phyloP scores from a whole-genome alignment of 129 eudicot species.

The Chrysanthemum seticuspe region DNA sequence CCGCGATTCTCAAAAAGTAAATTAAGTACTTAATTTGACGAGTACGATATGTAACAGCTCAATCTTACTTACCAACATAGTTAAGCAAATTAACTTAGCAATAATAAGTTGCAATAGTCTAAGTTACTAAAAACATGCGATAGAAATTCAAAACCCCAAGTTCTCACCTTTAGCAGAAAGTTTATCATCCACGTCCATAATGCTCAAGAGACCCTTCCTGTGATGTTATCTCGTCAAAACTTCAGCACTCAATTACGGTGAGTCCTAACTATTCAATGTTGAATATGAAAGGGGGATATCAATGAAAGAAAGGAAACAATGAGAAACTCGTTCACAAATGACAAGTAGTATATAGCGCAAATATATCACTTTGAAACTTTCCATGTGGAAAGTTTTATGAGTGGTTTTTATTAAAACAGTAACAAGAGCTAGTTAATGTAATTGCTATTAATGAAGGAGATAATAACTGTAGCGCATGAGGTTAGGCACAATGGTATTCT shows the following conservation, averaged over 20 bases:
- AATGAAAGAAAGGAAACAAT: neutral
- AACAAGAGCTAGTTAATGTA: neutral
- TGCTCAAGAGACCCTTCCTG: conserved; percentile 35
- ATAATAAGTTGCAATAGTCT: neutral
- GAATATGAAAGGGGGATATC: neutral
- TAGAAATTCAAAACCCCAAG: conserved; percentile 8
- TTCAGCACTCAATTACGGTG: conserved; percentile 19
- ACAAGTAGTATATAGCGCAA: neutral
- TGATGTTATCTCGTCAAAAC: conserved; percentile 24
- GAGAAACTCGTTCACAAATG: neutral
- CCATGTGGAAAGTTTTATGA: neutral
- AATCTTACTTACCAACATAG: neutral
- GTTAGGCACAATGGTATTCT: too few species aligned
- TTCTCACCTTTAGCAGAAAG: conserved; percentile 41
- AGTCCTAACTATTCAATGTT: conserved; percentile 9
- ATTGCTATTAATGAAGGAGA: too few species aligned
- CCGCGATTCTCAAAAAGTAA: neutral
- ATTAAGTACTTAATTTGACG: conserved; percentile 3
- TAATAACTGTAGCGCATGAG: too few species aligned
- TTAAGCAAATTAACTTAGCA: neutral
- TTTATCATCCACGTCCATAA: conserved; percentile 53
- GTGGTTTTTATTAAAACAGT: neutral
- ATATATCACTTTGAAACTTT: neutral
- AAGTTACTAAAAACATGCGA: neutral
- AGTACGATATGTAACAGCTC: conserved; percentile 14